Conservation (phyloP, 371 early-diverging fungal species). For the Rhizopus arrhizus region DNA sequence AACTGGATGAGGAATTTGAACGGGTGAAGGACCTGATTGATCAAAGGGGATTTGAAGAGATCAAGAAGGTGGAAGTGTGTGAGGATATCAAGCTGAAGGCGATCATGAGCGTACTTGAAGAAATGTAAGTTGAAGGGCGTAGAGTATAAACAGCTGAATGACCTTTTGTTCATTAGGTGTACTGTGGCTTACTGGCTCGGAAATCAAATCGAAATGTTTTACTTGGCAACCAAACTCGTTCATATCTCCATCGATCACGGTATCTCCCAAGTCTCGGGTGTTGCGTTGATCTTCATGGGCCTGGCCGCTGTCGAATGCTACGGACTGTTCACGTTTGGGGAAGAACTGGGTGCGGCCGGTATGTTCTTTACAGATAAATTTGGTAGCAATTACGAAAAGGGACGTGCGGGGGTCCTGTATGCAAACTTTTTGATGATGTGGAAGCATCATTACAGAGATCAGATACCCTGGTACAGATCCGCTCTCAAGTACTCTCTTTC, state of each 20-base stretch:
- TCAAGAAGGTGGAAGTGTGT: slow-evolving; percentile 23
- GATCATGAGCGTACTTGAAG: slow-evolving; percentile 41
- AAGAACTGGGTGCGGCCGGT: slow-evolving; percentile 40
- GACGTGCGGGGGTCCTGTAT: slow-evolving; percentile 39
- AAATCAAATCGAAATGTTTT: slow-evolving; percentile 39
- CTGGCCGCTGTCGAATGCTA: slow-evolving; percentile 30
- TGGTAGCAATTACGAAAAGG: slow-evolving; percentile 39
- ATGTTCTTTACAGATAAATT: slow-evolving; percentile 30
- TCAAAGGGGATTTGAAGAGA: slow-evolving; percentile 19
- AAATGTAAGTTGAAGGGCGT: slow-evolving; percentile 28
- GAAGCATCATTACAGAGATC: slow-evolving; percentile 39
- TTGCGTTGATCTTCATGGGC: slow-evolving; percentile 37
- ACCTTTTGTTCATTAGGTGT: slow-evolving; percentile 17
- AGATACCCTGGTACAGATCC: slow-evolving; percentile 17
- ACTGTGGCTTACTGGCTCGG: slow-evolving; percentile 46
- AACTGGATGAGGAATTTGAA: slow-evolving; percentile 21
- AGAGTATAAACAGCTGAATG: neutral
- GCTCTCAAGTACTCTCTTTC: slow-evolving; percentile 24
- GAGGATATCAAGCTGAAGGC: slow-evolving; percentile 28
- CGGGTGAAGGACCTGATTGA: slow-evolving; percentile 20
- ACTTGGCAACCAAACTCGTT: slow-evolving; percentile 36
- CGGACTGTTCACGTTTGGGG: slow-evolving; percentile 30
- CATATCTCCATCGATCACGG: slow-evolving; percentile 35
- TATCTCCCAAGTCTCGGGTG: slow-evolving; percentile 26
- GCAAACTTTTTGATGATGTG: slow-evolving; percentile 33